phyloP scores from a whole-genome alignment of 352 stramenopile genomes.

The Pythium dissotocum region DNA sequence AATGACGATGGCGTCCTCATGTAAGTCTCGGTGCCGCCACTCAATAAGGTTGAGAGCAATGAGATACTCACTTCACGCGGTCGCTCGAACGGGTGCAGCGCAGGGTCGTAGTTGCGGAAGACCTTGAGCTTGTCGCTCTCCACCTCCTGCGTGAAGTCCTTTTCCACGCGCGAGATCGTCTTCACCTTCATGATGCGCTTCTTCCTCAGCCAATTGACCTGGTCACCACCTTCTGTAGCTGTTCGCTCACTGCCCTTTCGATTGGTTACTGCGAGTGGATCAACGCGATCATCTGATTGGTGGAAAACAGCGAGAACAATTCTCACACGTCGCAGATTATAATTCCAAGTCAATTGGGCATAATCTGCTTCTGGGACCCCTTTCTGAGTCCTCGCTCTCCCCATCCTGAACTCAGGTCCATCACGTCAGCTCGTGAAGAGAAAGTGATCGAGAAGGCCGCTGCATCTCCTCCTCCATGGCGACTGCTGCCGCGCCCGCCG shows the following conservation, averaged over 20 bases:
- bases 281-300: constrained; percentile 19
- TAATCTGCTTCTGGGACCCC: neutral
- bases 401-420: constrained; percentile 1
- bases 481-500: constrained; percentile 11
- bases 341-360: neutral
- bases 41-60: neutral
- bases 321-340: constrained; percentile 26
- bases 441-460: neutral
- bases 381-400: neutral
- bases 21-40: neutral
- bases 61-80: constrained; percentile 52
- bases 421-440: neutral
- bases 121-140: constrained; percentile 93
- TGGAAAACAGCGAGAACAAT: constrained; percentile 3
- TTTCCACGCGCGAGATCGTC: constrained; percentile 95
- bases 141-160: constrained; percentile 94
- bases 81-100: constrained; percentile 93
- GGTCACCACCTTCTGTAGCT: neutral
- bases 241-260: constrained; percentile 17
- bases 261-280: constrained; percentile 24
- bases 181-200: constrained; percentile 97
- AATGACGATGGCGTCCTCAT: neutral
- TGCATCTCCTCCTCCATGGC: constrained; percentile 10
- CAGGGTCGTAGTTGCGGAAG: constrained; percentile 96
- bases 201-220: constrained; percentile 9